Conservation (phyloP, 495 filamentous ascomycete species). For the Chaetomidium leptoderma region DNA sequence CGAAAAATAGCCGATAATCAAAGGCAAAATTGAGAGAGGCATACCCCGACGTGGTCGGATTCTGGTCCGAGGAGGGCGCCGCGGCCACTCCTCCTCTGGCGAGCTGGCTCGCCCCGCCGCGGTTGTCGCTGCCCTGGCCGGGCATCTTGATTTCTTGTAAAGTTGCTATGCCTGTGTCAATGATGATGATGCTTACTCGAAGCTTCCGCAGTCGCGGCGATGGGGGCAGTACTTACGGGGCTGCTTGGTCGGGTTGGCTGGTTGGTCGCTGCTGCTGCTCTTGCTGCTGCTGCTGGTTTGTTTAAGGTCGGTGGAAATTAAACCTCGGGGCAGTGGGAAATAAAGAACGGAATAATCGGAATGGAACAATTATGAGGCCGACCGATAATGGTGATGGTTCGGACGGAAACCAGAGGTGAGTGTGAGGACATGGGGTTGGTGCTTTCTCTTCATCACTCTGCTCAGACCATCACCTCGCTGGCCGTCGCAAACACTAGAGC, state of each 20-base stretch:
- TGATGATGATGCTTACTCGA: neutral
- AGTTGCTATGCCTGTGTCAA: neutral
- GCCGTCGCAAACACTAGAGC: too few species aligned
- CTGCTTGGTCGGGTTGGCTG: neutral
- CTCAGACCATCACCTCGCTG: too few species aligned
- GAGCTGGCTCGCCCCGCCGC: neutral
- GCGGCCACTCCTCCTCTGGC: neutral
- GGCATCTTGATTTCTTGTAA: conserved; percentile 9
- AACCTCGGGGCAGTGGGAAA: neutral
- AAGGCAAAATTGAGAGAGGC: neutral
- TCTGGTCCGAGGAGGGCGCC: neutral
- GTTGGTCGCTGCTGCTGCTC: too few species aligned
- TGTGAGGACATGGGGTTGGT: neutral
- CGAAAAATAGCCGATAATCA: neutral
- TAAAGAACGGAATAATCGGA: neutral
- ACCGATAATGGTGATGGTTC: neutral
- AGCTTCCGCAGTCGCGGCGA: neutral
- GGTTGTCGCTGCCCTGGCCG: neutral
- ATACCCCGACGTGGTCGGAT: neutral
- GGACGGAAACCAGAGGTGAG: neutral
- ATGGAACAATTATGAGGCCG: neutral
- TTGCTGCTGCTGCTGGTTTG: neutral
- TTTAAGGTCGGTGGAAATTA: neutral
- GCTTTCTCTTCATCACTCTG: too few species aligned
- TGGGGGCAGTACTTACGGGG: neutral